Percentiles rank a stretch among this genome's conserved stretches.
These are phyloP conservation scores for Blastobotrys petasosporus DNA, from an alignment of 1,139 yeast species.

Conservation along the genomic window DNA sequence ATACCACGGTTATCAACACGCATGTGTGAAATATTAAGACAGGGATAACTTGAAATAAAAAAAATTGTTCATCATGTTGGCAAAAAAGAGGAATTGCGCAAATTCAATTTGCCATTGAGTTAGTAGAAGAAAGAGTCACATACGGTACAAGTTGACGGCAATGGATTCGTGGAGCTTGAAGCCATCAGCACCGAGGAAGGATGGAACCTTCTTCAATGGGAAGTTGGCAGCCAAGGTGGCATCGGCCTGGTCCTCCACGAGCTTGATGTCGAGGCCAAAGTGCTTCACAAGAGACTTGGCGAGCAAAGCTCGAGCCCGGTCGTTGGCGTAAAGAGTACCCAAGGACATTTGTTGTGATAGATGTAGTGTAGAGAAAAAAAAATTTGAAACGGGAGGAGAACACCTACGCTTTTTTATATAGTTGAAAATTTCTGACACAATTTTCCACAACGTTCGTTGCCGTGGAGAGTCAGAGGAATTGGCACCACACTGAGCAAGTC, in stretches of 20 bases:
- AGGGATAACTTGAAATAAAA: slow-evolving; percentile 72
- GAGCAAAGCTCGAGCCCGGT: slow-evolving; percentile 35
- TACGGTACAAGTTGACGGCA: slow-evolving; percentile 54
- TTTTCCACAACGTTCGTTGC: not conserved
- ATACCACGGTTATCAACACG: slow-evolving; percentile 57
- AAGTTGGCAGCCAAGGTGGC: slow-evolving; percentile 50
- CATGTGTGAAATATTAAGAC: slow-evolving; percentile 53
- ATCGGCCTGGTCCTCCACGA: slow-evolving; percentile 40
- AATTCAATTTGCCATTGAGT: not conserved
- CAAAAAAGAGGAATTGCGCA: slow-evolving; percentile 14
- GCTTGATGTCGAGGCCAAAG: slow-evolving; percentile 63
- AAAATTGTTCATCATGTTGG: slow-evolving; percentile 49
- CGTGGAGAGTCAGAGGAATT: not conserved
- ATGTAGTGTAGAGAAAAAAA: not conserved
- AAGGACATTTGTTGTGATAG: slow-evolving; percentile 24
- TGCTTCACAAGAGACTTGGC: slow-evolving; percentile 63
- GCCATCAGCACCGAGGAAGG: slow-evolving; percentile 75
- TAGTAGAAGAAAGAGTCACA: slow-evolving; percentile 17
- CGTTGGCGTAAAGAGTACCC: slow-evolving; percentile 31
- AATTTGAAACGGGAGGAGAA: slow-evolving; percentile 4
- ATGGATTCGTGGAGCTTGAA: slow-evolving; percentile 69
- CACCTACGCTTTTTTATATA: not conserved
- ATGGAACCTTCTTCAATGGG: slow-evolving; percentile 74
- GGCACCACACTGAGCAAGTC: too few species aligned
- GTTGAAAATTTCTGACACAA: not conserved